Conservation (phyloP, 2,329 filamentous ascomycete genomes). For the Westerdykella aurantiaca region DNA sequence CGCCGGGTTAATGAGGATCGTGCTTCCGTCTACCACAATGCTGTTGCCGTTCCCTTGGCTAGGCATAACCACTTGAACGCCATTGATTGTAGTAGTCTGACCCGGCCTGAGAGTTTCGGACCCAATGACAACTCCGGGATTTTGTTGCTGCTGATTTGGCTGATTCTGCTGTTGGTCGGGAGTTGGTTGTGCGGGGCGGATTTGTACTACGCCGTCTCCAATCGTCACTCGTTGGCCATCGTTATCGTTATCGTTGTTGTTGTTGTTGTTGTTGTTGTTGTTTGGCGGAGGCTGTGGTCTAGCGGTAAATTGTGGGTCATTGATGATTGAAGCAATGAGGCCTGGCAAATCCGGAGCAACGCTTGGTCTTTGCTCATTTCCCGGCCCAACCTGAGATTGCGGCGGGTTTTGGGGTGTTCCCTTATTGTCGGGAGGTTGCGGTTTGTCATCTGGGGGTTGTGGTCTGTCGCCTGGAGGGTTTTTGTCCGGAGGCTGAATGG, state of each 20-base stretch:
- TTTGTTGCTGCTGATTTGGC: slow-evolving; percentile 3
- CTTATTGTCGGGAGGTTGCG: slow-evolving; percentile 1
- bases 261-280: too few relatives aligned
- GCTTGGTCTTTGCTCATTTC: slow-evolving; percentile 3
- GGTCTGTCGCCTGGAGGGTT: slow-evolving; percentile 1
- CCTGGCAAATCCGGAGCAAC: slow-evolving; percentile 3
- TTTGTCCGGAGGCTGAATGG: not conserved
- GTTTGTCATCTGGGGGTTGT: slow-evolving; percentile 1
- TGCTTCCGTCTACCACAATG: slow-evolving; percentile 26
- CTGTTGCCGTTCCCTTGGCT: slow-evolving; percentile 15
- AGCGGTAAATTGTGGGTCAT: slow-evolving; percentile 4
- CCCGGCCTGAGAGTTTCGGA: slow-evolving; percentile 25
- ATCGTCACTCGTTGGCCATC: slow-evolving; percentile 15
- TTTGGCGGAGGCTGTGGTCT: slow-evolving; percentile 2
- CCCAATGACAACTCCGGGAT: slow-evolving; percentile 19
- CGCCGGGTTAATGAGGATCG: slow-evolving; percentile 13
- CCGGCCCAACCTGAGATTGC: not conserved
- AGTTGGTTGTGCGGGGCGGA: slow-evolving; percentile 14
- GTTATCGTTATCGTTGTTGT: slow-evolving; percentile 1
- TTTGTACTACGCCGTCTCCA: slow-evolving; percentile 14
- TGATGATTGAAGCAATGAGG: slow-evolving; percentile 12
- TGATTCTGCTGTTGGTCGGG: not conserved
- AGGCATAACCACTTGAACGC: slow-evolving; percentile 25
- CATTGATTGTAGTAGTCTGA: slow-evolving; percentile 27
- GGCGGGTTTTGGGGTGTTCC: not conserved